Evolutionary conservation across 495 filamentous ascomycete genomes (phyloP).

Genomic region (Daldinia childiae): DNA sequence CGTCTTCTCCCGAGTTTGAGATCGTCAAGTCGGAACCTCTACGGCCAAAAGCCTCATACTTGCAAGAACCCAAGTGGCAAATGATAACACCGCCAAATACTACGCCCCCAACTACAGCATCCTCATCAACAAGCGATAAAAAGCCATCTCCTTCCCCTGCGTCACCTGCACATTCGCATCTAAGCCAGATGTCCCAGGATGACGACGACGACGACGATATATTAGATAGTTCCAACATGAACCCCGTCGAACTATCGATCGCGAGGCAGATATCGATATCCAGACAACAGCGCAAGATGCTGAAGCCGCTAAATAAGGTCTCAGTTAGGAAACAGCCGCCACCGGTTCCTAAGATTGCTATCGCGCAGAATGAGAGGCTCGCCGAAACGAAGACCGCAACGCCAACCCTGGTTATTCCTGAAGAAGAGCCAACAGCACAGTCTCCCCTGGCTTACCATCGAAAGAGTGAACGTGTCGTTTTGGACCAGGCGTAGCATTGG

Average conservation of each 20-base stretch:
- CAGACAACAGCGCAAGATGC: slow-evolving; percentile 61
- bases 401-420: slow-evolving; percentile 49
- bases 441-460: slow-evolving; percentile 44
- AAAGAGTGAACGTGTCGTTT: slow-evolving; percentile 61
- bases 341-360: slow-evolving; percentile 38
- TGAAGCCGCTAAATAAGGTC: slow-evolving; percentile 49
- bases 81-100: slow-evolving; percentile 56
- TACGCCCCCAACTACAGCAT: slow-evolving; percentile 41
- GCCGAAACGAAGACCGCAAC: slow-evolving; percentile 51
- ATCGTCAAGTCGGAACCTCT: slow-evolving; percentile 39
- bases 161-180: slow-evolving; percentile 43
- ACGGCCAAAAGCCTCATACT: slow-evolving; percentile 45
- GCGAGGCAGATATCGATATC: slow-evolving; percentile 68
- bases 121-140: slow-evolving; percentile 41
- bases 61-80: slow-evolving; percentile 60
- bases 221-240: slow-evolving; percentile 41
- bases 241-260: slow-evolving; percentile 65
- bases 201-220: slow-evolving; percentile 51
- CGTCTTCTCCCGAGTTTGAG: slow-evolving; percentile 37
- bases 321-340: slow-evolving; percentile 3
- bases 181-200: slow-evolving; percentile 47
- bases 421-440: slow-evolving; percentile 28
- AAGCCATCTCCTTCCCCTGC: slow-evolving; percentile 45
- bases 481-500: slow-evolving; percentile 46
- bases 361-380: slow-evolving; percentile 45